Base-by-base conservation (phyloP, 371 early-diverging fungal species). In the Fennellomyces sp. region DNA sequence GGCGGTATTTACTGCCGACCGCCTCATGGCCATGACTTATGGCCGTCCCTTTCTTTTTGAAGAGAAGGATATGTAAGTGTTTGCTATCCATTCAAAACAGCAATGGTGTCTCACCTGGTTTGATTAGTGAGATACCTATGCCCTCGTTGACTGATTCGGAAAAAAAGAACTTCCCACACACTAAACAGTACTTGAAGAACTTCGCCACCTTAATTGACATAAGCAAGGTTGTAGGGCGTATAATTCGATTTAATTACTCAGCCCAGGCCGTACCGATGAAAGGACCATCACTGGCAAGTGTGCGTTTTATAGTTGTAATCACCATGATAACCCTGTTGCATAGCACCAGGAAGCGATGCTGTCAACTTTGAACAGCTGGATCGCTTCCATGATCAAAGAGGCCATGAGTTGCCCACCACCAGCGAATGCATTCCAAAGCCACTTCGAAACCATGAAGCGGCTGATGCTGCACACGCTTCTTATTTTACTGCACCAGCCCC, bases 31-130 rank as follows among this genome's bases (percentile, higher is more conserved):
- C 42, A 61, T 77, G 61, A 61, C 62, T 3, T 74, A 67, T 48
- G 81, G 78, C 3, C 64, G 78, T 19, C 78, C 81, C 21, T 67
- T 69, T 45, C 53, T 60, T 11, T 72, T 73, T 17, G 76, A 81
- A 30, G 81, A 81, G 58, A 75, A 76, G 56, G 78, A 78, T 29
- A 63, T 77, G 80, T 75, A 68, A 65, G 70, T 62, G 7, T 35
- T 21, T 38, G 33, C 19, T 23, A n/a, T 30, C n/a, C 4, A 39
- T 45, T 17, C 23, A 33, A 6, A 33, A 33, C 35, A 33, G 13
- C 35, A 45, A 25, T 21, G 45, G 45, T 3, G 21, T 45, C 2
- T 15, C 35, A 38, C 30, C 52, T 31, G 33, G 45, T 13, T 15
- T 30, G 3, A 28, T 47, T 41, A 74, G 75, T 52, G 66, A 65